Base-by-base conservation (phyloP, 1,139 yeast species). In the Blastobotrys elegans region DNA sequence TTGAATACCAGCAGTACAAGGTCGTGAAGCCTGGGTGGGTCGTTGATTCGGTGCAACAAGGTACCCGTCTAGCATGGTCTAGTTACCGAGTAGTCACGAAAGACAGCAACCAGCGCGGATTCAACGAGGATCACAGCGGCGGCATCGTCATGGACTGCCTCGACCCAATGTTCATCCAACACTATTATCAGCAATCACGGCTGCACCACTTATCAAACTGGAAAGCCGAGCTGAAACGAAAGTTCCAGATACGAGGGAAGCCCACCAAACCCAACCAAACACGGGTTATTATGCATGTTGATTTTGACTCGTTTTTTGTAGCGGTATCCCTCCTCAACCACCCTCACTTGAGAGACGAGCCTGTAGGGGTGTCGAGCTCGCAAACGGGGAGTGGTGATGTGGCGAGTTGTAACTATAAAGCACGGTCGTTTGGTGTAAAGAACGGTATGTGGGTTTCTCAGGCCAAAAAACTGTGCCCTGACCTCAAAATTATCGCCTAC, bases 241-340 rank as follows among this genome's bases (percentile, higher is more conserved):
- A 75, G 36, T 86, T 84, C 54, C 69, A 80, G 44, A 63, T 70
- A 21, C 65, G 62, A 46, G 74, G 80, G 2, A 56, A 34, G 8
- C 73, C 35, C 16, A 17, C 36, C 36, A 50, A 44, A 14, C 38
- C 49, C n/a, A 34, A 29, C 10, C 27, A 22, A 11, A 29, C 13
- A 36, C 46, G 54, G 11, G 65, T 74, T 0, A 76, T 89, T 17
- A 64, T 89, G 52, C 97, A 92, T 64, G 74, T 90, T 31, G 98
- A 92, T 63, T 92, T 88, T 64, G 98, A 92, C 63, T 88, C 96
- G 55, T 92, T 92, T 60, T 92, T 92, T 66, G 97, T 90, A 0
- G 75, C 95, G 0, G 96, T 86, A 0, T 85, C 97, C 0, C 77
- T 87, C 13, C 68, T 81, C 45, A 70, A 67, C 5, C 70, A 73